Conservation (phyloP, 2,329 filamentous ascomycete genomes). For the Scedosporium boydii region DNA sequence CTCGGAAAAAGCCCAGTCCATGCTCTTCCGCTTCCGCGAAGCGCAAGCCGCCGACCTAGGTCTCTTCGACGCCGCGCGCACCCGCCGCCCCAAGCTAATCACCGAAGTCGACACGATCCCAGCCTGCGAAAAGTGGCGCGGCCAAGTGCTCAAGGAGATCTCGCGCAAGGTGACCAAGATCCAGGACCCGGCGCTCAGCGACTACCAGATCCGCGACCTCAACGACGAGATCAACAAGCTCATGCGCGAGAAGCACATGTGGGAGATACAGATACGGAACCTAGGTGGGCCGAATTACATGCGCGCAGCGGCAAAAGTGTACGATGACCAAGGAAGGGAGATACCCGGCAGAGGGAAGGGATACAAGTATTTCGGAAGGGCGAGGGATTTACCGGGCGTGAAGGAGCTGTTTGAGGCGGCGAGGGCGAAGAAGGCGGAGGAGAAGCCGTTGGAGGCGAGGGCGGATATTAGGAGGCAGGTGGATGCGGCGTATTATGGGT, state of each 20-base stretch:
- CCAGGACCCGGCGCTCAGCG: slow-evolving; percentile 81
- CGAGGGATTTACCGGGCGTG: slow-evolving; percentile 82
- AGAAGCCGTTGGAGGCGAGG: slow-evolving; percentile 57
- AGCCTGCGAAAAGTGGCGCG: slow-evolving; percentile 93
- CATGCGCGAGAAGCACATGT: slow-evolving; percentile 98
- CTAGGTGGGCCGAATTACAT: slow-evolving; percentile 97
- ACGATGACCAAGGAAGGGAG: slow-evolving; percentile 64
- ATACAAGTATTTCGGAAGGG: slow-evolving; percentile 89
- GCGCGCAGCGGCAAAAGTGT: slow-evolving; percentile 60
- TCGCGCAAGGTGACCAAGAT: slow-evolving; percentile 94
- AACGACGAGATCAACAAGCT: slow-evolving; percentile 99
- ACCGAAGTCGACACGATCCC: slow-evolving; percentile 78
- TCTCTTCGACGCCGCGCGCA: slow-evolving; percentile 86
- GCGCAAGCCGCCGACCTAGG: slow-evolving; percentile 92
- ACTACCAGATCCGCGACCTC: slow-evolving; percentile 94
- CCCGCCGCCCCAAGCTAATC: slow-evolving; percentile 83
- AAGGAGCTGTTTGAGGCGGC: slow-evolving; percentile 92
- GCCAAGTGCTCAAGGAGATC: slow-evolving; percentile 94
- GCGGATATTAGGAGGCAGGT: slow-evolving; percentile 67
- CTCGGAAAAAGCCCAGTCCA: slow-evolving; percentile 97
- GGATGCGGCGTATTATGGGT: slow-evolving; percentile 93
- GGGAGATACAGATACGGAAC: slow-evolving; percentile 94
- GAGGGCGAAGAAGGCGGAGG: slow-evolving; percentile 41
- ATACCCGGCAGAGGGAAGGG: slow-evolving; percentile 72
- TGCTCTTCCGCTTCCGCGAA: slow-evolving; percentile 99